Evolutionary conservation across 352 stramenopile genomes (phyloP).

Genomic region (Pythium rhizo-oryzae): DNA sequence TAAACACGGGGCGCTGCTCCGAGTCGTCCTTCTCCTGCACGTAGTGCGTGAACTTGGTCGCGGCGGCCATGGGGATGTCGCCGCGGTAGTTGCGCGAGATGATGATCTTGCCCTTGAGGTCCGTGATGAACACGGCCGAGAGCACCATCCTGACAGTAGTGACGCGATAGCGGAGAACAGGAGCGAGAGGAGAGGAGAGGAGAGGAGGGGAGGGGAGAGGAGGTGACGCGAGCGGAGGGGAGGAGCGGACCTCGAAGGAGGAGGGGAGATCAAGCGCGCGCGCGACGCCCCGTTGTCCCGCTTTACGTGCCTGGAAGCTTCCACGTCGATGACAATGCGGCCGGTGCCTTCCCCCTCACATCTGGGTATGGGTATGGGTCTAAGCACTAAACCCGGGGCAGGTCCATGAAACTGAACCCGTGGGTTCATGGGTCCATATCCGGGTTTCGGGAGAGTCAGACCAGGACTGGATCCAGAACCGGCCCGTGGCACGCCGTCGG

Average conservation of each 20-base stretch:
- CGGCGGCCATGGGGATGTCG: conserved; percentile 96
- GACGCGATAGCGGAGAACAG: background rate
- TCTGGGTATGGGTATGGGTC: background rate
- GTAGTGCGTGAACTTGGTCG: conserved; percentile 90
- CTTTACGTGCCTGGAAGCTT: conserved; percentile 18
- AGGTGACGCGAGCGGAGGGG: background rate
- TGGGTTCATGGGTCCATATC: conserved; percentile 2
- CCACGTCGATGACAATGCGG: conserved; percentile 31
- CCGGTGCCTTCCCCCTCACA: conserved; percentile 1
- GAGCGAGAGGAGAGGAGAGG: background rate
- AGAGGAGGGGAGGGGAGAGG: background rate
- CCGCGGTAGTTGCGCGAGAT: conserved; percentile 99
- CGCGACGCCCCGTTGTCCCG: background rate
- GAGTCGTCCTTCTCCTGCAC: conserved; percentile 95
- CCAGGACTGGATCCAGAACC: background rate
- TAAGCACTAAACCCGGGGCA: background rate
- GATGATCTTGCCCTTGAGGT: conserved; percentile 99
- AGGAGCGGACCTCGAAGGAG: background rate
- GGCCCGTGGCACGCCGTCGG: conserved; percentile 14
- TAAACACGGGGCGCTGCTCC: conserved; percentile 95
- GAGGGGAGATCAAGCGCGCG: background rate
- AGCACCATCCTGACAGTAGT: conserved; percentile 89
- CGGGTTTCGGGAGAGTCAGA: conserved; percentile 2
- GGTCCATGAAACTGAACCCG: background rate
- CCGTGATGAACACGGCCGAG: conserved; percentile 99